Conservation (phyloP, 2,329 filamentous ascomycete species). For the Aspergillus luchuensis region DNA sequence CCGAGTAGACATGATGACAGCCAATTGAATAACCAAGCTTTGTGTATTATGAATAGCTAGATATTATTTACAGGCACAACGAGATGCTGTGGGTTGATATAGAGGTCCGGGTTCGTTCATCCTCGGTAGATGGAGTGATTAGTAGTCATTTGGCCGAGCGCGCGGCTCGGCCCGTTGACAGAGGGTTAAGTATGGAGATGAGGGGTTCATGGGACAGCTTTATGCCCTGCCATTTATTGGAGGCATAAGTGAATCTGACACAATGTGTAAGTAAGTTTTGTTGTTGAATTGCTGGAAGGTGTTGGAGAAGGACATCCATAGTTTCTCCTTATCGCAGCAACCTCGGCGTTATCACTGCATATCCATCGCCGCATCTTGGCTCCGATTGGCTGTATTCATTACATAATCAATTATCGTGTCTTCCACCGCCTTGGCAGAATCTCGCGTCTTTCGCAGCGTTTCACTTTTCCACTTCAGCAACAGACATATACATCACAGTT, state of each 20-base stretch:
- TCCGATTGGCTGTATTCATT: constrained; percentile 9
- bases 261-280: too few species aligned
- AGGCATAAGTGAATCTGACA: too few species aligned
- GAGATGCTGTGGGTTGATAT: not conserved
- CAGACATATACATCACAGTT: not conserved
- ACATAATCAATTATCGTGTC: not conserved
- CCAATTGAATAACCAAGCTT: too few species aligned
- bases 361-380: not conserved
- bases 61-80: too few species aligned
- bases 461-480: not conserved
- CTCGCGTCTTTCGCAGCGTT: not conserved
- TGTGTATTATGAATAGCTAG: too few species aligned
- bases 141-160: constrained; percentile 4
- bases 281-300: too few species aligned
- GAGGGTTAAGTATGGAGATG: not conserved
- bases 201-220: too few species aligned
- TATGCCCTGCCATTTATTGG: too few species aligned
- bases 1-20: not conserved
- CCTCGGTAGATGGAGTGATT: constrained; percentile 12
- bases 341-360: not conserved
- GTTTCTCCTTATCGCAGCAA: not conserved
- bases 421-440: constrained; percentile 31
- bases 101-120: constrained; percentile 2
- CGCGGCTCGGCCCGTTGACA: constrained; percentile 18
- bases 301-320: not conserved